phyloP scores from a whole-genome alignment of 2,329 filamentous ascomycete genomes.

The Sphaerulina vaccinii region DNA sequence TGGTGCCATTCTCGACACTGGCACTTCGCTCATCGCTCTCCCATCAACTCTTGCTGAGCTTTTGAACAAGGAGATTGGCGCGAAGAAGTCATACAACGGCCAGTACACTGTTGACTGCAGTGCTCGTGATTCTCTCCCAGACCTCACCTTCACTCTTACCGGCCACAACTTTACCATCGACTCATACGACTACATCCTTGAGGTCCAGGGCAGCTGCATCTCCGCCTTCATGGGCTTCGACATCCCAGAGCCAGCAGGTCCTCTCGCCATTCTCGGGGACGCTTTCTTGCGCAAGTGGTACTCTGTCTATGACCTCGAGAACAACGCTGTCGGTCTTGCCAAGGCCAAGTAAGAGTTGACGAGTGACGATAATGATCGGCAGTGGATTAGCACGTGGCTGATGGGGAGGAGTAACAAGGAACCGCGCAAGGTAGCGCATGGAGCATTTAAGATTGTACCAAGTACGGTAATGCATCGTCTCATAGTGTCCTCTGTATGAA shows the following conservation, averaged over 20 bases:
- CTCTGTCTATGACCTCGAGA: conserved; percentile 93
- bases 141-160: conserved; percentile 84
- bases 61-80: conserved; percentile 94
- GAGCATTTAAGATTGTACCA: conserved; percentile 17
- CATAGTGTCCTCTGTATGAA: conserved; percentile 18
- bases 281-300: conserved; percentile 81
- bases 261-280: conserved; percentile 91
- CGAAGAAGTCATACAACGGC: conserved; percentile 95
- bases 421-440: background rate
- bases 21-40: conserved; percentile 94
- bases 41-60: conserved; percentile 90
- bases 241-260: conserved; percentile 77
- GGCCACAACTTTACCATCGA: conserved; percentile 92
- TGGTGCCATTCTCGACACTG: conserved; percentile 95
- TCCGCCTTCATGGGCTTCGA: conserved; percentile 97
- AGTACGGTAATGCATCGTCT: conserved; percentile 18
- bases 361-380: conserved; percentile 4
- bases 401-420: conserved; percentile 7
- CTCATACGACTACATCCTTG: conserved; percentile 90
- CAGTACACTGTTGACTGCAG: conserved; percentile 93
- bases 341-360: conserved; percentile 64
- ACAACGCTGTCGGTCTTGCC: conserved; percentile 83
- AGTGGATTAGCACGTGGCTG: conserved; percentile 14
- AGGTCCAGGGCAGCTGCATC: conserved; percentile 93
- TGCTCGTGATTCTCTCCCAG: conserved; percentile 78